Base-by-base conservation (phyloP, 352 stramenopile genomes). In the Pythium myriotylum region DNA sequence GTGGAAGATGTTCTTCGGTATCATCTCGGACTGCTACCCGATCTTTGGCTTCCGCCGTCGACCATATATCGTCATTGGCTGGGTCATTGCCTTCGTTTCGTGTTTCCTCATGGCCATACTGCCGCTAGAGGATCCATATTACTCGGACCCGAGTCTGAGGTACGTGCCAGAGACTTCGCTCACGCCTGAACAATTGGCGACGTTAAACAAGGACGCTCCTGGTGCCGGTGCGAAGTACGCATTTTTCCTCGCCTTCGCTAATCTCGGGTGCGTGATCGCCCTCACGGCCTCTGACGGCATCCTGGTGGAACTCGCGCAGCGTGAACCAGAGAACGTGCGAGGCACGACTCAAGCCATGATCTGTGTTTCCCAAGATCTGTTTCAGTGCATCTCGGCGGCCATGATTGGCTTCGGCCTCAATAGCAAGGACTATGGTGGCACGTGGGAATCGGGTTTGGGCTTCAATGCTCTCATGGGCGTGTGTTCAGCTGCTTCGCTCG, bases 1-100 rank as follows among this genome's bases (percentile, higher is more conserved):
- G 0, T 80, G 83, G 58, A 89, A 87, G 61, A 60, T 92, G 17
- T 78, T 92, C 33, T 86, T 90, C 67, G 87, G 88, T 45, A 84
- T 93, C 39, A 65, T 96, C 26, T 86, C 72, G 13, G 86, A 95
- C 56, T 95, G 84, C 65, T 82, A 91, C 59, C 88, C 84, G 17
- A 88, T 95, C 54, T 84, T 78, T 57, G 88, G 86, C 26, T 84
- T 85, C 54, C 87, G 86, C 35, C 74, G 86, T n/a, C 89, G 88
- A 45, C 84, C 81, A 13, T 95, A 94, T 67, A 90, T 96, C 54
- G 68, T 86, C 23, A 73, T 94, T 47, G 89, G 87, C 17, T 89
- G 80, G 77, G 12, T 67, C 17, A 9, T 46, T 3, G 24, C 72
- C 0, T 74, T 47, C 32, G 39, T 47, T n/a, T n/a, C n/a, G n/a